Conservation (phyloP, 768 basidiomycete species). For the Trametes meyenii region DNA sequence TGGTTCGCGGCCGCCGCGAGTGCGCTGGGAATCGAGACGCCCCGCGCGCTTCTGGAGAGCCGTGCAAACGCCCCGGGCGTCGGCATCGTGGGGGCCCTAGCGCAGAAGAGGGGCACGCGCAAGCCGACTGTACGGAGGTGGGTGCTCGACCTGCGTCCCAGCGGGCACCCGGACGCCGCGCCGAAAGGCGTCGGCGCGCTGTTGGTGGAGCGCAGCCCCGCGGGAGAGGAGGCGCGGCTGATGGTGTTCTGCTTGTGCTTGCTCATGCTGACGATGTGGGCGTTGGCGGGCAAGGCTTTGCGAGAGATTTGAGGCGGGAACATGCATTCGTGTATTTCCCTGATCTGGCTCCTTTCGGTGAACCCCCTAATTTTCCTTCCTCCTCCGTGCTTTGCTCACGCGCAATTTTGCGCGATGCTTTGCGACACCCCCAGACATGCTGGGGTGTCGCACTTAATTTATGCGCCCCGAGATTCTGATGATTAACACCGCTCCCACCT, state of each 20-base stretch:
- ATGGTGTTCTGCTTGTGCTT: constrained; percentile 55
- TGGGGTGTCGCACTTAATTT: no score
- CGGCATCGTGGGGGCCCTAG: background rate
- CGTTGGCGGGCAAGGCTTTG: constrained; percentile 33
- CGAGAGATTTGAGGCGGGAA: background rate
- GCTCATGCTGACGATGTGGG: constrained; percentile 54
- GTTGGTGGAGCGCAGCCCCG: constrained; percentile 57
- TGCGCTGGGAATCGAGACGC: constrained; percentile 13
- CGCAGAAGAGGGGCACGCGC: background rate
- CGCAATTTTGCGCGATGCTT: no score
- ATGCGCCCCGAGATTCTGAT: no score
- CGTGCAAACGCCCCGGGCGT: constrained; percentile 7
- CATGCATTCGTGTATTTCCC: no score
- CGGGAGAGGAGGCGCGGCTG: constrained; percentile 71
- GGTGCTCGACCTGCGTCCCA: constrained; percentile 38
- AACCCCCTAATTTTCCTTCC: no score
- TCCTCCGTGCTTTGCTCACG: no score
- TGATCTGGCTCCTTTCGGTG: no score
- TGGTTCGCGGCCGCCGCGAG: constrained; percentile 18
- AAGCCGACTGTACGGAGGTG: constrained; percentile 30
- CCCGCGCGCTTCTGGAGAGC: constrained; percentile 7
- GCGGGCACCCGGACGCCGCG: constrained; percentile 41
- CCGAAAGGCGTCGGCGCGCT: constrained; percentile 46
- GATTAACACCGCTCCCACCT: no score
- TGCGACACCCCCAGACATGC: no score